A percentile compares a stretch with the other conserved stretches of the same genome.
phyloP scores from a whole-genome alignment of 306 rosid species.

The Hippophae gyantsensis region DNA sequence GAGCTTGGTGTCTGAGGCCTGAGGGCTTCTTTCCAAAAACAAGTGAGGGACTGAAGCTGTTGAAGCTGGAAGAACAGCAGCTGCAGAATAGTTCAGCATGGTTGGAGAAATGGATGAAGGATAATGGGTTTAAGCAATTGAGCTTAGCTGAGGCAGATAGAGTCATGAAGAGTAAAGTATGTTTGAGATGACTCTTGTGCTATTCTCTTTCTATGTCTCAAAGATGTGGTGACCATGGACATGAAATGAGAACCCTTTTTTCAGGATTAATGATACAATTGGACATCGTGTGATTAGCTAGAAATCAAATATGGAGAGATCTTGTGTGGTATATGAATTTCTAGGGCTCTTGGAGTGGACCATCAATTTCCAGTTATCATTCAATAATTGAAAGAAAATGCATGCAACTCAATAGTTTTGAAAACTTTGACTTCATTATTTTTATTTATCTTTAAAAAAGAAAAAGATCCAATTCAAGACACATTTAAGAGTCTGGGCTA shows the following conservation, averaged over 20 bases:
- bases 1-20: slow-evolving; percentile 81
- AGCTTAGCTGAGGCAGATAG: slow-evolving; percentile 50
- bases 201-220: not conserved
- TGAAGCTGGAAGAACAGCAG: slow-evolving; percentile 52
- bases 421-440: too few species aligned
- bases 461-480: too few species aligned
- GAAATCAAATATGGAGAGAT: too few species aligned
- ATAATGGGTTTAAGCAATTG: slow-evolving; percentile 47
- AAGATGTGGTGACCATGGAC: slow-evolving; percentile 1
- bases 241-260: not conserved
- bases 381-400: too few species aligned
- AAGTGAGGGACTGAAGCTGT: slow-evolving; percentile 62
- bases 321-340: too few species aligned
- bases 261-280: slow-evolving; percentile 7
- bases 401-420: too few species aligned
- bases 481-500: too few species aligned
- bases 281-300: too few species aligned
- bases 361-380: too few species aligned
- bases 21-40: slow-evolving; percentile 73
- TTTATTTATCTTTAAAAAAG: too few species aligned
- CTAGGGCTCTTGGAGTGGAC: too few species aligned
- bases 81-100: slow-evolving; percentile 36
- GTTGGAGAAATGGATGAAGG: slow-evolving; percentile 64
- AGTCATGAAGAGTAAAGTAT: slow-evolving; percentile 57
- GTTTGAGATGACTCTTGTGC: slow-evolving; percentile 32